Evolutionary conservation across 805 yeast species (phyloP), one percentile per base, ranked within the genome.

Genomic region (Starmerella roubikii): DNA sequence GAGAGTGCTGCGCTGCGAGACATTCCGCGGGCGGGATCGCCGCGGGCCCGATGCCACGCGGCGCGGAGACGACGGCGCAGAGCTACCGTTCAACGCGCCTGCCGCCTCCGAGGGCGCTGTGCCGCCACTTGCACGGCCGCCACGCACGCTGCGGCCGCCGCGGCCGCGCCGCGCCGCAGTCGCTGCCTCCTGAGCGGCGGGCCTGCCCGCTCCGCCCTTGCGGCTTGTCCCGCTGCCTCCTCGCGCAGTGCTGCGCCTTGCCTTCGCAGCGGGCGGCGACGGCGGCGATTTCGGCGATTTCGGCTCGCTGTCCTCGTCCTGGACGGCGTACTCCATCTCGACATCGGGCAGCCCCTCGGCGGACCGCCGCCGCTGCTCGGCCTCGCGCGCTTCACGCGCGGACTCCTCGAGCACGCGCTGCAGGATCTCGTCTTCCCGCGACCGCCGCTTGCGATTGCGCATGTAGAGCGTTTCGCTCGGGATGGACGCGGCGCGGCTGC

Each of bases 1-100:
- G 44, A 86, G 58, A 3, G 85, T 71, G 3, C 81, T 72, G 39
- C 83, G 71, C 17, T 76, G 75, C 42, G 78, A 78, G 6, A 94
- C 96, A 32, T 75, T 64, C 40, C 94, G 71, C 12, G 97, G 95
- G 49, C 43, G 42, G 38, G 51, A 35, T 13, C 36, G 28, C 13
- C 29, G 36, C 23, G 29, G 29, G 7, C 22, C 11, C 7, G 25
- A 6, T 7, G 18, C 27, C 10, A n/a, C 34, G 12, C 33, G 34
- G 19, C 34, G 21, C 12, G 34, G 20, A 3, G 34, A 15, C 15
- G n/a, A 8, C n/a, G 32, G 21, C 12, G 13, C 30, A 13, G 16
- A 34, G 21, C 10, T 8, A 30, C 37, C 30, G 17, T 36, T n/a
- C 13, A 12, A 9, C 23, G 19, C 17, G 5, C 24, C 23, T 10